Base-by-base conservation (phyloP, 352 stramenopile species). In the Pilasporangium apinafurcum region DNA sequence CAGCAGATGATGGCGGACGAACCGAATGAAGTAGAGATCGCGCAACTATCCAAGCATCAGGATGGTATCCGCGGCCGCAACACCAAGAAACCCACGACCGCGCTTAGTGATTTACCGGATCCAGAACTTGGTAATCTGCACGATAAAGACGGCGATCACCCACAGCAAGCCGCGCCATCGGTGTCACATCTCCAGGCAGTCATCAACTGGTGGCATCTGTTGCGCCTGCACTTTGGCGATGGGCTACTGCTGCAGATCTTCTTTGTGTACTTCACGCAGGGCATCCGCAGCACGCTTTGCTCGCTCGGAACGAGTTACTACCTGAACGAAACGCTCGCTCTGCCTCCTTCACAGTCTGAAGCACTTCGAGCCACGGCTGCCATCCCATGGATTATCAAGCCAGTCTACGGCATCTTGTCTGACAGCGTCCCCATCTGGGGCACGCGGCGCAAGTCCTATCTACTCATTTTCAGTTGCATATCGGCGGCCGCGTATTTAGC, bases 261-360 rank as follows among this genome's bases (percentile, higher is more conserved):
- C 62, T 89, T 85, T 38, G 76, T 89, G 9, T 89, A 89, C 70
- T 89, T 86, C 36, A 89, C 76, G 14, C 76, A 89, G 50, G 76
- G 76, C 21, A 69, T 89, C 29, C 76, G 76, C 36, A 83, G 65
- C 50, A 89, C 76, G 37, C 58, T 89, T 17, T 89, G 73, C 51
- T 89, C 73, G 10, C 48, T 89, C 10, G 73, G 76, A 24, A 86
- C 76, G 37, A 89, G 76, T 44, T 89, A 86, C 59, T 89, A 83
- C 44, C 54, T 86, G 35, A 89, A 86, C 31, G 70, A 89, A 58
- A 86, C 72, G 42, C 51, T 89, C n/a, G 61, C 65, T 34, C 56
- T 89, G 33, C 59, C 61, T 20, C 76, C 76, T 1, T 68, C 73
- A 21, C 76, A 89, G 56, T 72, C 73, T 16, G 73, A 89, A 48